Evolutionary conservation across 371 early-diverging fungal species (phyloP), one percentile per base, ranked within the genome.

Genomic region (Mortierella sp.): DNA sequence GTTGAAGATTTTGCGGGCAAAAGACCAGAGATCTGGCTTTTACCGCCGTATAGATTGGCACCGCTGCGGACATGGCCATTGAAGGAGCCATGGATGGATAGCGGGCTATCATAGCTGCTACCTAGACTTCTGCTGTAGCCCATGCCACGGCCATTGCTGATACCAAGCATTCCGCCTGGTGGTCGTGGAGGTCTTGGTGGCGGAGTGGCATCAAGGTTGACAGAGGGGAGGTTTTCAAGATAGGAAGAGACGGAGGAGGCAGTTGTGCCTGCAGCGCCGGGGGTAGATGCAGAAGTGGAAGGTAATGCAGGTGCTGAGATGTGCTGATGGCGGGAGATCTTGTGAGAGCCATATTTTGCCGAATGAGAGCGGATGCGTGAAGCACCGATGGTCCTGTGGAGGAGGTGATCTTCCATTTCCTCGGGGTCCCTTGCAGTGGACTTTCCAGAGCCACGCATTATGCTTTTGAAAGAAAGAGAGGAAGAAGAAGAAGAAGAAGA

Each of bases 11-110:
- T 71, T 52, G 60, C 11, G 0, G 75, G 72, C n/a, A 62, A 28
- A 14, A 80, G 9, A 39, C 80, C 75, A 22, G 72, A 75, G 18
- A 62, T 62, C 16, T 68, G 80, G n/a, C 51, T 78, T 47, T 61
- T 74, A 58, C 75, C 80, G 10, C 80, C 80, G 18, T 68, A 80
- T 12, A 80, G 66, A 57, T 80, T 80, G 35, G 75, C 75, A 9
- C 72, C 80, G 52, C 80, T 80, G 66, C 80, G 75, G 54, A 80
- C 75, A 72, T 80, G 80, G 11, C 80, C 80, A 49, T 80, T 75
- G 40, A 80, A 80, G 9, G 80, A 80, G 10, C 62, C 69, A 51
- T 75, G 80, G 40, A 61, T 71, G 16, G 75, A 52, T 55, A 66
- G 35, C 1, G 80, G 80, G 51, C 80, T 80, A 58, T 80, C 80